A percentile compares a stretch with the other conserved stretches of the same genome.
Evolutionary conservation across 2,329 filamentous ascomycete genomes (phyloP).

Genomic region (Aspergillus brunneoviolaceus): DNA sequence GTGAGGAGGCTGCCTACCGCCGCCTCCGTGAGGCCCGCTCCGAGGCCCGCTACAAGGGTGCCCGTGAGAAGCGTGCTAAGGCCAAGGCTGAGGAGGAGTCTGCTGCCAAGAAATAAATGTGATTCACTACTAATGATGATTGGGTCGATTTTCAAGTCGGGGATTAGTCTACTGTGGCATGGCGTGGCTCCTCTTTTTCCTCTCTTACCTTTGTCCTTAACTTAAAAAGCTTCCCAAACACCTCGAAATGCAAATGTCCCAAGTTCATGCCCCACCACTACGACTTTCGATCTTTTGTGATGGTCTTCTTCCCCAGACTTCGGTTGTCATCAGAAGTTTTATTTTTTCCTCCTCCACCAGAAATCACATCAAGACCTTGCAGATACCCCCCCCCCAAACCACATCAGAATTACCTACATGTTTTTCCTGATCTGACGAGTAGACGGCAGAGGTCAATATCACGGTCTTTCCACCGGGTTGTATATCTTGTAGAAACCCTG

Average conservation of each 20-base stretch:
- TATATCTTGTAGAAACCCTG: no score
- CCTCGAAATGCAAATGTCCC: conserved; percentile 40
- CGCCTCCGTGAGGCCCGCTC: conserved; percentile 81
- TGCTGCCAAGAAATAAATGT: conserved; percentile 53
- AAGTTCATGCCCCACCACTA: conserved; percentile 21
- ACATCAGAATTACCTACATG: neutral
- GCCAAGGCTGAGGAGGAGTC: conserved; percentile 71
- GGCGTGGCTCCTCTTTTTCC: conserved; percentile 37
- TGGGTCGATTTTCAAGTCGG: conserved; percentile 38
- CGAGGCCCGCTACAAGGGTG: conserved; percentile 77
- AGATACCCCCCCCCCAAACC: neutral
- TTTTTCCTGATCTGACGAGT: neutral
- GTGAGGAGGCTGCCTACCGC: conserved; percentile 83
- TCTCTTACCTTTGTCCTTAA: conserved; percentile 34
- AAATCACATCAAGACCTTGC: neutral
- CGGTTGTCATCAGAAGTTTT: neutral
- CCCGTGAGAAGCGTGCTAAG: conserved; percentile 89
- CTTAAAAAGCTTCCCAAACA: conserved; percentile 37
- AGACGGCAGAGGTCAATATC: neutral
- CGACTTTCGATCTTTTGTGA: neutral
- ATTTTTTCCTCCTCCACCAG: no score
- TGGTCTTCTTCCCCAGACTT: neutral
- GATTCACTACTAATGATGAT: conserved; percentile 42
- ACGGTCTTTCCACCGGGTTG: neutral
- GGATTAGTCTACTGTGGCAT: conserved; percentile 39